Percentiles rank a stretch among this genome's conserved stretches.
These are phyloP conservation scores for Beauveria scarabaeidicola DNA, from an alignment of 2,329 filamentous ascomycete genomes.

Conservation along the genomic window DNA sequence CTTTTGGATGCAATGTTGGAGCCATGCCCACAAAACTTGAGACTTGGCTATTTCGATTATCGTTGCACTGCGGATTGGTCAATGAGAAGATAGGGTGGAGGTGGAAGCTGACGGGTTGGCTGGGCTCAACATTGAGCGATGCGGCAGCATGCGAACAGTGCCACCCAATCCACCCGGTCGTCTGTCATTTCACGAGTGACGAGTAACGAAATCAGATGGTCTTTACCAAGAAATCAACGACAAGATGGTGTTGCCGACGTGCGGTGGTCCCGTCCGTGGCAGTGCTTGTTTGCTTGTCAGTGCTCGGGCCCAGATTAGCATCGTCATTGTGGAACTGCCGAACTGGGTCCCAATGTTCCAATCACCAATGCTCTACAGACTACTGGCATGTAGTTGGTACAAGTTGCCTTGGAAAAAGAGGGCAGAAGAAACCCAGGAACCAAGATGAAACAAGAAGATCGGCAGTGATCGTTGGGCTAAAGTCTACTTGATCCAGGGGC, in stretches of 20 bases:
- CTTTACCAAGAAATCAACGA: no score
- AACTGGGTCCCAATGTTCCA: background rate
- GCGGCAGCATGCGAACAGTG: no score
- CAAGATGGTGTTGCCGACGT: background rate
- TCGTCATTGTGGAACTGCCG: background rate
- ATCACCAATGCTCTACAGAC: background rate
- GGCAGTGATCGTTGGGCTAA: slow-evolving; percentile 9
- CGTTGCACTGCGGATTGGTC: no score
- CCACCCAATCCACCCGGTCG: no score
- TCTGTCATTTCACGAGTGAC: no score
- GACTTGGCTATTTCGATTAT: background rate
- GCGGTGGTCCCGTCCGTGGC: background rate
- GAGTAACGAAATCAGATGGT: no score
- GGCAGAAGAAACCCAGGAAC: background rate
- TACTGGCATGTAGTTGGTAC: background rate
- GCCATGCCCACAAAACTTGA: background rate
- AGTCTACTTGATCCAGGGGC: background rate
- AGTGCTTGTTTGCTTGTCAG: slow-evolving; percentile 7
- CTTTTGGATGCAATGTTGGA: background rate
- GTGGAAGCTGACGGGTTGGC: no score
- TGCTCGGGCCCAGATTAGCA: background rate
- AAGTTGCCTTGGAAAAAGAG: slow-evolving; percentile 2
- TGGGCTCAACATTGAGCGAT: no score
- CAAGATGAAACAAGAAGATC: slow-evolving; percentile 11
- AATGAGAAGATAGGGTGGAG: no score